Evolutionary conservation across 192 early-diverging fungal species (phyloP).

Genomic region (Gonapodya prolifera): DNA sequence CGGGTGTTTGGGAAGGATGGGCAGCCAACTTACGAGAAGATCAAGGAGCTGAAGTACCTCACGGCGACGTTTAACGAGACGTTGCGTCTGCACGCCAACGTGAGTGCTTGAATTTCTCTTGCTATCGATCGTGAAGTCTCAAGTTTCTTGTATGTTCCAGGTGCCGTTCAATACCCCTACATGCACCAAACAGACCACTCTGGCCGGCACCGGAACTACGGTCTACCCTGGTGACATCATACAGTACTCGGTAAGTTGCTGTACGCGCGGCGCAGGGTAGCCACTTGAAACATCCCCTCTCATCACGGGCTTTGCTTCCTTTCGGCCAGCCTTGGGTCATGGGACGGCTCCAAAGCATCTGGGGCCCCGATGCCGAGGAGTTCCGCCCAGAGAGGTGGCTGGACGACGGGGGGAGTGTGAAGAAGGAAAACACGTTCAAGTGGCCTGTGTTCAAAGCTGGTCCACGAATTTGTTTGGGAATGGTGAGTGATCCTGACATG

Average conservation of each 20-base stretch:
- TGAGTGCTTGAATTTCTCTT: background rate
- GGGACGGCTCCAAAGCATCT: slow-evolving; percentile 34
- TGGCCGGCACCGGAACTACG: slow-evolving; percentile 39
- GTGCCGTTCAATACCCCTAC: slow-evolving; percentile 29
- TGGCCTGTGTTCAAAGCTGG: slow-evolving; percentile 36
- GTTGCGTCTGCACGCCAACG: slow-evolving; percentile 34
- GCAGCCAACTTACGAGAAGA: background rate
- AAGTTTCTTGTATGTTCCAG: background rate
- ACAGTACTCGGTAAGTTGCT: slow-evolving; percentile 12
- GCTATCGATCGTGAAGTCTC: background rate
- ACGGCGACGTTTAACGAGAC: slow-evolving; percentile 22
- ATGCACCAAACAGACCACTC: slow-evolving; percentile 30
- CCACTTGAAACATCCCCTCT: no score
- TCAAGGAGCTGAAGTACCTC: background rate
- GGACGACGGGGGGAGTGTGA: slow-evolving; percentile 18
- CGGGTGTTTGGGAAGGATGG: background rate
- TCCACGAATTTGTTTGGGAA: no score
- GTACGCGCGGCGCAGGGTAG: no score
- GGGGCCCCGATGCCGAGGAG: slow-evolving; percentile 49
- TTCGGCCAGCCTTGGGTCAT: slow-evolving; percentile 28
- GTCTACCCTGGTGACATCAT: slow-evolving; percentile 37
- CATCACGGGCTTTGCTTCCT: no score
- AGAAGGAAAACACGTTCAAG: slow-evolving; percentile 20
- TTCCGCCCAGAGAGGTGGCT: slow-evolving; percentile 58
- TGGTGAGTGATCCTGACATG: no score